Evolutionary conservation across 140 eudicot species (phyloP), one percentile per base, ranked within the genome.

Genomic region (Anethum foeniculum): DNA sequence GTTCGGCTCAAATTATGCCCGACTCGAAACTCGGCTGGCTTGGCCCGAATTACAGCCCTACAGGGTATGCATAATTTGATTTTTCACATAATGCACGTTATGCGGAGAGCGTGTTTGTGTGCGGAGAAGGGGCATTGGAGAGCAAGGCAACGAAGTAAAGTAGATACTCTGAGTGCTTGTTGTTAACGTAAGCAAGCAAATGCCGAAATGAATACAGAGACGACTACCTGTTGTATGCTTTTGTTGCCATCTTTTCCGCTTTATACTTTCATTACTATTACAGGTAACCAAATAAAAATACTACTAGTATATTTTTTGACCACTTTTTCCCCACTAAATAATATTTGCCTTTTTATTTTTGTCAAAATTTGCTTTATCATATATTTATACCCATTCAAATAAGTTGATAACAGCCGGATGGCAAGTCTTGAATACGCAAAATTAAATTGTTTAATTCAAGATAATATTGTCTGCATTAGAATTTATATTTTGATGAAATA

Each of bases 81-180:
- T 18, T 52, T 18, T 54, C 64, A 4, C 4, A 4, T 52, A 16
- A 52, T 52, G 60, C 60, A 52, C 60, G 25, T 52, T 52, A 52
- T 51, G 23, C 16, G 6, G 56, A 49, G 56, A 49, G 56, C 23
- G 56, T 49, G 56, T 15, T 49, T 49, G 5, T 4, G 41, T 38
- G 41, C 18, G n/a, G 2, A 54, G 19, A 18, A 19, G 9, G 25
- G 62, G 62, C 8, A 5, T 0, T 8, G 74, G 74, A 67, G 41
- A 12, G 23, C 74, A 67, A 67, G 21, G 74, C n/a, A 32, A 68
- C 11, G n/a, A 68, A 68, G 74, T 68, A 68, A 68, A 68, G 74
- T 68, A 68, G 74, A 68, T 68, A 16, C 74, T 32, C 44, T 18
- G 10, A 68, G 74, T 30, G 43, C 44, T 68, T 14, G n/a, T 28